Percentiles rank a stretch among this genome's conserved stretches.
Evolutionary conservation across 176 grass and related monocot species (phyloP).

Genomic region (Cenchrus americanus): DNA sequence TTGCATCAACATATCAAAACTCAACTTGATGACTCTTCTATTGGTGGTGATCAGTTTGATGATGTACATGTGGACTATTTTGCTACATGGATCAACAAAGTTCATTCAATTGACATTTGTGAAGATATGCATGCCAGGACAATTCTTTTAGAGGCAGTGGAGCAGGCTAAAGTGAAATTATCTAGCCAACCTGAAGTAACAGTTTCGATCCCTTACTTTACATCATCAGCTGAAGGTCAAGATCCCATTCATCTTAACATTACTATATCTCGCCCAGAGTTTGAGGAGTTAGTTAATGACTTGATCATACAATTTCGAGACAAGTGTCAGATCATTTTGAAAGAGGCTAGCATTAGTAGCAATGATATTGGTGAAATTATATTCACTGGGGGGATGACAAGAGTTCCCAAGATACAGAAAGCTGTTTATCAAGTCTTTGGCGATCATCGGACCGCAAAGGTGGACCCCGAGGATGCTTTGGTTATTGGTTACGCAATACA

Average conservation of each 20-base stretch:
- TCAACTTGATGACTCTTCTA: not conserved
- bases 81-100: not conserved
- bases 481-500: slow-evolving; percentile 17
- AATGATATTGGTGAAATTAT: slow-evolving; percentile 21
- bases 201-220: not conserved
- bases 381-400: too few species aligned
- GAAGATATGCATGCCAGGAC: slow-evolving; percentile 21
- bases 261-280: not conserved
- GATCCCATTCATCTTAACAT: not conserved
- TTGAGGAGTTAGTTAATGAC: not conserved
- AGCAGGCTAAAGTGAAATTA: slow-evolving; percentile 10
- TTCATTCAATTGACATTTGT: not conserved
- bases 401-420: slow-evolving; percentile 1
- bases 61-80: slow-evolving; percentile 10
- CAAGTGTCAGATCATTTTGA: not conserved
- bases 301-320: not conserved
- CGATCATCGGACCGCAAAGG: not conserved
- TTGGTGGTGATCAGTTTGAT: slow-evolving; percentile 33
- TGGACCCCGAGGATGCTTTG: slow-evolving; percentile 27
- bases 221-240: not conserved
- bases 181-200: not conserved
- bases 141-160: not conserved
- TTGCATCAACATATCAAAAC: not conserved
- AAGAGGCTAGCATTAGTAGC: not conserved
- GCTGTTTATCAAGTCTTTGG: not conserved